Percentiles rank a stretch among this genome's conserved stretches.
These are phyloP conservation scores for Cinnamomum micranthum DNA, from an alignment of 164 flowering plant species.

Conservation along the genomic window DNA sequence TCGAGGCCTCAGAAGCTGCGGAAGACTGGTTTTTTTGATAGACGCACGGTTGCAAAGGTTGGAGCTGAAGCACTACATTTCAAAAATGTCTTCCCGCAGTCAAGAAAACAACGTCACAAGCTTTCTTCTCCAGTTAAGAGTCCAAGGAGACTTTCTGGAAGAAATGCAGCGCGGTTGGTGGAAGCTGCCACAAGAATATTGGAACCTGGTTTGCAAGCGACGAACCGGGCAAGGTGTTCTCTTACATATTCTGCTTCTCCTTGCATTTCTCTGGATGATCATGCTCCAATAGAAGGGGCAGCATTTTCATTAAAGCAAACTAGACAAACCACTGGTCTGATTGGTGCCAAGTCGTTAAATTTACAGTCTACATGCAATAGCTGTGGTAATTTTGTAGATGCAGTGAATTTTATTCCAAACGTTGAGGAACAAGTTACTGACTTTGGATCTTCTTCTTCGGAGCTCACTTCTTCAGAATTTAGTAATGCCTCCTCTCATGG, in stretches of 20 bases:
- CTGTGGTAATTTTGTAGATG: conserved; percentile 51
- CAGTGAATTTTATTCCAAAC: conserved; percentile 14
- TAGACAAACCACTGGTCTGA: conserved; percentile 16
- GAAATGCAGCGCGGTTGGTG: conserved; percentile 56
- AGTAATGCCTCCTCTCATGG: conserved; percentile 28
- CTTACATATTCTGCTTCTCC: conserved; percentile 44
- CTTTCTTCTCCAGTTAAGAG: conserved; percentile 67
- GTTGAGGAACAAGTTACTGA: conserved; percentile 21
- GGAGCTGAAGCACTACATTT: conserved; percentile 71
- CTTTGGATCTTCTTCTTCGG: conserved; percentile 19
- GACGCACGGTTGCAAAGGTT: conserved; percentile 47
- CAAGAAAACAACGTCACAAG: conserved; percentile 62
- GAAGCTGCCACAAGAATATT: conserved; percentile 79
- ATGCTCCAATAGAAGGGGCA: conserved; percentile 20
- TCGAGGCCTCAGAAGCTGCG: conserved; percentile 86
- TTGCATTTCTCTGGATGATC: conserved; percentile 20
- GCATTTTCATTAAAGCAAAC: conserved; percentile 11
- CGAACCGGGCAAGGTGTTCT: conserved; percentile 48
- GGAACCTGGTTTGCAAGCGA: conserved; percentile 81
- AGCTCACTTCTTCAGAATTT: conserved; percentile 19
- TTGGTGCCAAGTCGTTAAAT: conserved; percentile 20
- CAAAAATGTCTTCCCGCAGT: conserved; percentile 48
- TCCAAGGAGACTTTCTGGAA: conserved; percentile 49
- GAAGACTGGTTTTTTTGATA: conserved; percentile 59
- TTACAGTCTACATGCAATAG: conserved; percentile 47